A percentile compares a stretch with the other conserved stretches of the same genome.
These are phyloP conservation scores for Barnettozyma siamensis DNA, from an alignment of 805 yeast genomes.

Conservation along the genomic window DNA sequence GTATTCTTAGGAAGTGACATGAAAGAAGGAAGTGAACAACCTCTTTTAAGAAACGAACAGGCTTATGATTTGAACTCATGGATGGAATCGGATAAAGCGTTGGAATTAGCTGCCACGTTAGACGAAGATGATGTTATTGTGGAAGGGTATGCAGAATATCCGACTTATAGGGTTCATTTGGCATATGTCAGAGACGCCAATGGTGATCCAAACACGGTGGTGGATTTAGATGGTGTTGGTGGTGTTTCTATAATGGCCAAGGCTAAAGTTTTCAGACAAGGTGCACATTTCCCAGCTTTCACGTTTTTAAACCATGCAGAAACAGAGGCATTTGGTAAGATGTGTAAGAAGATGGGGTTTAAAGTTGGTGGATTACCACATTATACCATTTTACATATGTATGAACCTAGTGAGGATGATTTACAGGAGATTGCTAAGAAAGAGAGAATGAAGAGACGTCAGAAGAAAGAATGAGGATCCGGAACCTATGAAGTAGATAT, in stretches of 20 bases:
- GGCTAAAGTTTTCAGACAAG: conserved; percentile 69
- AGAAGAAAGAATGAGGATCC: conserved; percentile 1
- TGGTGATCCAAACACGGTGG: conserved; percentile 58
- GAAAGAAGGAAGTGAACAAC: too few species aligned
- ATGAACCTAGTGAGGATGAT: conserved; percentile 86
- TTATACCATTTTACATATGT: conserved; percentile 86
- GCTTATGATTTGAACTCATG: conserved; percentile 96
- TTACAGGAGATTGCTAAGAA: conserved; percentile 59
- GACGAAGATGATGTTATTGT: conserved; percentile 83
- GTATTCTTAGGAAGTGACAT: conserved; percentile 81
- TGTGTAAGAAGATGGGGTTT: conserved; percentile 75
- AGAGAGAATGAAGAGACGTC: conserved; percentile 61
- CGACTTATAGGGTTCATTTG: conserved; percentile 79
- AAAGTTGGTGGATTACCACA: conserved; percentile 85
- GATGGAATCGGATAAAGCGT: conserved; percentile 81
- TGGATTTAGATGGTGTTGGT: conserved; percentile 79
- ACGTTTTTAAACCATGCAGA: conserved; percentile 83
- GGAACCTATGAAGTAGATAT: too few species aligned
- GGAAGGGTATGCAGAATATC: conserved; percentile 83
- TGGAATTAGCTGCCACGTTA: conserved; percentile 56
- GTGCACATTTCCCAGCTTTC: conserved; percentile 81
- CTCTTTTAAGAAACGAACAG: too few species aligned
- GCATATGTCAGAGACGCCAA: conserved; percentile 61
- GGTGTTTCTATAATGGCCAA: conserved; percentile 78
- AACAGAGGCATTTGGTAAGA: conserved; percentile 81